Conservation (phyloP, 225 moss, liverwort and hornwort species). For the Ulota crispa region DNA sequence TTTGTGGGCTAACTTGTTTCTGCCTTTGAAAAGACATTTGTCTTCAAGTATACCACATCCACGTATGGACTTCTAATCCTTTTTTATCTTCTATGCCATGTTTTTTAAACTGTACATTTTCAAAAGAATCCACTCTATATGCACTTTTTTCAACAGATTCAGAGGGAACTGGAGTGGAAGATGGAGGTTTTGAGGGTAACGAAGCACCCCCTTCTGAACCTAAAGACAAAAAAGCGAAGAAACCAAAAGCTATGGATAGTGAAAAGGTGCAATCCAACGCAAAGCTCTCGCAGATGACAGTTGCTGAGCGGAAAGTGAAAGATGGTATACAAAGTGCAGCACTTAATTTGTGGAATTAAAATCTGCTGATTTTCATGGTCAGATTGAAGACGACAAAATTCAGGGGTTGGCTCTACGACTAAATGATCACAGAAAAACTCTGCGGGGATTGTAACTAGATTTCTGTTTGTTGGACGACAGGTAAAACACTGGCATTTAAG, state of each 20-base stretch:
- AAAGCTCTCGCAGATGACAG: constrained; percentile 9
- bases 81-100: background rate
- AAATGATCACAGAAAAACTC: background rate
- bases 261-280: constrained; percentile 18
- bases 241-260: constrained; percentile 47
- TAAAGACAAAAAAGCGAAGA: constrained; percentile 35
- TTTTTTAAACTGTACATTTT: background rate
- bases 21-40: background rate
- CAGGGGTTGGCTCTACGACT: background rate
- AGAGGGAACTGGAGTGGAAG: constrained; percentile 21
- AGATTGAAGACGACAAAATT: background rate
- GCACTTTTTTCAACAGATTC: background rate
- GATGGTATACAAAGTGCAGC: constrained; percentile 31
- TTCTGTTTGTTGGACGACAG: constrained; percentile 2
- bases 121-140: background rate
- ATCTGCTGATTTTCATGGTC: background rate
- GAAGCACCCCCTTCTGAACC: constrained; percentile 5
- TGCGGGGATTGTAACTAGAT: background rate
- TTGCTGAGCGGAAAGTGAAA: constrained; percentile 27
- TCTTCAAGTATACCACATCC: background rate
- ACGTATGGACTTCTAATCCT: background rate
- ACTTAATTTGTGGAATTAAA: background rate
- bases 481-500: constrained; percentile 6
- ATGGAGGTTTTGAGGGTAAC: constrained; percentile 15
- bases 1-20: background rate